Percentiles rank a stretch among this genome's conserved stretches.
These are phyloP conservation scores for Chaetomidium leptoderma DNA, from an alignment of 495 filamentous ascomycete genomes.

Conservation along the genomic window DNA sequence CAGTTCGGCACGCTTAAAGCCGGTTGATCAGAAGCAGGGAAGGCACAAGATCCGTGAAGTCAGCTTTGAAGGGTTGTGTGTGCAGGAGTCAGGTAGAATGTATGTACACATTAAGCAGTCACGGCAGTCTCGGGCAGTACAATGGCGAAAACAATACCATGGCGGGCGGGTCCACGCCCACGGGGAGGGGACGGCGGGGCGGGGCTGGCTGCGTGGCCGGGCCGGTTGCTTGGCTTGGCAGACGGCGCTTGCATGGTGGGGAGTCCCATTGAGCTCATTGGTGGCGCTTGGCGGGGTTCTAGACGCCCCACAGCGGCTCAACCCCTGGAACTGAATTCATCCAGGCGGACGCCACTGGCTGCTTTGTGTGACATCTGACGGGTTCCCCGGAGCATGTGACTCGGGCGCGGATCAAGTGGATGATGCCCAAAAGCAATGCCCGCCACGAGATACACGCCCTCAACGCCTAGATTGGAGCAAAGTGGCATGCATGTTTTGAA, in stretches of 20 bases:
- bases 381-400: slow-evolving; percentile 2
- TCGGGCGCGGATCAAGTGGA: not conserved
- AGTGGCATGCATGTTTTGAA: no score
- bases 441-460: no score
- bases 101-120: no score
- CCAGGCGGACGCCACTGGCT: not conserved
- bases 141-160: not conserved
- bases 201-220: not conserved
- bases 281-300: not conserved
- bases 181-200: not conserved
- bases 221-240: not conserved
- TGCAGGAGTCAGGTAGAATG: no score
- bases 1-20: no score
- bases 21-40: no score
- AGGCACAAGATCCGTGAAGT: no score
- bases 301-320: not conserved
- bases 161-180: not conserved
- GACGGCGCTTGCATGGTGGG: no score
- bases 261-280: not conserved
- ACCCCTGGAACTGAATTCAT: not conserved
- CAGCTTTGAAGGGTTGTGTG: no score
- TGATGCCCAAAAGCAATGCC: no score
- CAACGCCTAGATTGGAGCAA: no score
- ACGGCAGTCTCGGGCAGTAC: no score
- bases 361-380: not conserved